Base-by-base conservation (phyloP, 306 rosid genomes). In the Corylus avellana region DNA sequence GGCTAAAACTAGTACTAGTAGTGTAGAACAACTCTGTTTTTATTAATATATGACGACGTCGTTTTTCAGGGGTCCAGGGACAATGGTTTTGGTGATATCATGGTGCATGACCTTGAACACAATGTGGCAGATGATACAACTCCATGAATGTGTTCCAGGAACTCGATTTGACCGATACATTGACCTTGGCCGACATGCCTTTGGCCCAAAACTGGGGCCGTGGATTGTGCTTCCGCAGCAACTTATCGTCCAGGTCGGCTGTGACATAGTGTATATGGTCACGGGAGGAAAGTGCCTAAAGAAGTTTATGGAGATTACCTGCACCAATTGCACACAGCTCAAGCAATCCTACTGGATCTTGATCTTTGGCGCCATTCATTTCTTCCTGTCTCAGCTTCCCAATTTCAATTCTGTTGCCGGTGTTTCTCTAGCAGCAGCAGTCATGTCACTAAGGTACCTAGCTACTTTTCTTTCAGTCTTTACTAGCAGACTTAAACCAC, bases 71-170 rank as follows among this genome's bases (percentile, higher is more conserved):
- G 95, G 90, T 68, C 98, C 96, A 37, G 98, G 98, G 72, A 89
- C 89, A 11, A 61, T 91, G 85, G 86, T 82, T 46, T 35, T 95
- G 89, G 66, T 84, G 42, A 2, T 92, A 42, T 85, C 94, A 7
- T 95, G 98, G 98, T 85, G 90, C 78, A 83, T 95, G 76, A 95
- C 98, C 58, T 81, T 95, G 79, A 90, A 91, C 87, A 87, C 98
- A 48, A 81, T 95, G 94, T 91, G 98, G 98, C 98, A 92, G 78
- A 92, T 95, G 98, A 84, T 91, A 72, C 98, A 95, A 71, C 96
- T 95, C 76, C 98, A 95, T 72, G 98, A 95, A 75, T 91, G 98
- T 83, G 97, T 95, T 56, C 94, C 96, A 0, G 98, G 98, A 37
- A 93, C 89, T 5, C 87, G 98, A 1, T 92, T 95, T 3, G 98